These are phyloP conservation scores for Fistulifera pelliculosa DNA, from an alignment of 108 stramenopile genomes.

Conservation along the genomic window DNA sequence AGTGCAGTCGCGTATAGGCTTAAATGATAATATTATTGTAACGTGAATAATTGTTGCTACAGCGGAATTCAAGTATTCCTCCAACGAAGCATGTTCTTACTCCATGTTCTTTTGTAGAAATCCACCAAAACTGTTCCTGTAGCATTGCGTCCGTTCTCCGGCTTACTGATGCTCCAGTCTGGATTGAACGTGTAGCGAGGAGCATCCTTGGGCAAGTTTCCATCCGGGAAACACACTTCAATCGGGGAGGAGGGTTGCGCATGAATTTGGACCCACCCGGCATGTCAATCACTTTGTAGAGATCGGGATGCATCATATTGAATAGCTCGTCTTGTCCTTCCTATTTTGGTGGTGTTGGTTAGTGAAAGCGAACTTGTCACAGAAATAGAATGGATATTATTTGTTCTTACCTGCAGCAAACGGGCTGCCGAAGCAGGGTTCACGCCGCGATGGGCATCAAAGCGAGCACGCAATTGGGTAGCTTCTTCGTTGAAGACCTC, in stretches of 20 bases:
- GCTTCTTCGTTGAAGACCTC: constrained; percentile 86
- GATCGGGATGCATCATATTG: constrained; percentile 81
- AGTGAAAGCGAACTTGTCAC: neutral
- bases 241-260: constrained; percentile 94
- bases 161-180: constrained; percentile 71
- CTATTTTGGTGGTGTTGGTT: constrained; percentile 9
- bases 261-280: constrained; percentile 96
- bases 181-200: constrained; percentile 74
- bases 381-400: constrained; percentile 1
- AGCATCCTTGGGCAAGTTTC: constrained; percentile 75
- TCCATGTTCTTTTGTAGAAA: constrained; percentile 91
- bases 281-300: constrained; percentile 88
- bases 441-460: constrained; percentile 69
- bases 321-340: constrained; percentile 74
- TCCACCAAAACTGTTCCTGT: constrained; percentile 80
- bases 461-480: constrained; percentile 60
- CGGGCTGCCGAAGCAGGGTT: constrained; percentile 52
- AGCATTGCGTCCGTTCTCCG: constrained; percentile 66
- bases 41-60: too few species aligned
- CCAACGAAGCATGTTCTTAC: constrained; percentile 20
- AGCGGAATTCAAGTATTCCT: too few species aligned
- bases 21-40: too few species aligned
- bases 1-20: too few species aligned
- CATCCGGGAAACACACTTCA: constrained; percentile 89
- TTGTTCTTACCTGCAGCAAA: constrained; percentile 51